Conservation (phyloP, 139 green algal genomes). For the Diplosphaera chodatii region DNA sequence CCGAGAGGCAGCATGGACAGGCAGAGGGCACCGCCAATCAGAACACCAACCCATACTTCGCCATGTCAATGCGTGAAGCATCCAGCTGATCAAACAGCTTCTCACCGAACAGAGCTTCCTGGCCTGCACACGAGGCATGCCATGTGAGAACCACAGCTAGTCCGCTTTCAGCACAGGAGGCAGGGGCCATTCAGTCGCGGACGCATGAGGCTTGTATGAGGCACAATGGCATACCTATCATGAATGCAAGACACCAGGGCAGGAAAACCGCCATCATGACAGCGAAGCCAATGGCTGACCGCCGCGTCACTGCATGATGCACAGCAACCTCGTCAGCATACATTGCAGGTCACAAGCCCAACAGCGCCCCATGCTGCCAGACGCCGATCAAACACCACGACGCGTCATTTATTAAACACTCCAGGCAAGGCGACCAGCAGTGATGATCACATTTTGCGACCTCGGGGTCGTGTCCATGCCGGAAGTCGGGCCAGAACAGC, state of each 20-base stretch:
- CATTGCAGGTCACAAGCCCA: background rate
- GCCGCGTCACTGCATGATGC: background rate
- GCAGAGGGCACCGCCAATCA: background rate
- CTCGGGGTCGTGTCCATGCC: slow-evolving; percentile 5
- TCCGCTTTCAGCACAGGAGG: too few relatives aligned
- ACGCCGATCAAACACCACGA: too few relatives aligned
- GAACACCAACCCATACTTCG: background rate
- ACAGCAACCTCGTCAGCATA: background rate
- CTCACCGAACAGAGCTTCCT: background rate
- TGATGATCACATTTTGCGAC: slow-evolving; percentile 12
- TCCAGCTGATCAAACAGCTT: background rate
- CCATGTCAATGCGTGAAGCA: background rate
- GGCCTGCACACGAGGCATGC: background rate
- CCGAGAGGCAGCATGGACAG: too few relatives aligned
- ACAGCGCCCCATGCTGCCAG: too few relatives aligned
- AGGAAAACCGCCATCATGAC: background rate
- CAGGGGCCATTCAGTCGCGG: too few relatives aligned
- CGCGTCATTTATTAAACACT: too few relatives aligned
- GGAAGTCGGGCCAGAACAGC: slow-evolving; percentile 23
- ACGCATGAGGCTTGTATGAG: too few relatives aligned
- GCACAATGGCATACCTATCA: slow-evolving; percentile 4
- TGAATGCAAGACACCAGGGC: slow-evolving; percentile 11
- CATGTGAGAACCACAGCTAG: too few relatives aligned
- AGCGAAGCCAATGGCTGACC: slow-evolving; percentile 5
- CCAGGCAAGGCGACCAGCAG: background rate